A percentile compares a stretch with the other conserved stretches of the same genome.
phyloP scores from a whole-genome alignment of 805 yeast species.

The Teunomyces lycoperdinae region DNA sequence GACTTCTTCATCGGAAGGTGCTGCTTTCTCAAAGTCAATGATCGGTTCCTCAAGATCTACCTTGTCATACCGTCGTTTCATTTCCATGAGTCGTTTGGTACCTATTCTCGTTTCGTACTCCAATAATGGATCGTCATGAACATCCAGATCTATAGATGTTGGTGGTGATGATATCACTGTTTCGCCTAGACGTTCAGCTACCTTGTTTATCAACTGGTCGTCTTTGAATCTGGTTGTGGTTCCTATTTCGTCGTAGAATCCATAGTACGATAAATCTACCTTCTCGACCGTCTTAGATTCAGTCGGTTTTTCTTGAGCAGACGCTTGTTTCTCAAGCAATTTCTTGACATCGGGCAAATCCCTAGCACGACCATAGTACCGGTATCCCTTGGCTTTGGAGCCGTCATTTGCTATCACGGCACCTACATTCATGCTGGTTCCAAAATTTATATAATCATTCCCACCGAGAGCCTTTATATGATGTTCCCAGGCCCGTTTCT shows the following conservation, averaged over 20 bases:
- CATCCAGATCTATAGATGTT: not conserved
- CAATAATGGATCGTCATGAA: slow-evolving; percentile 18
- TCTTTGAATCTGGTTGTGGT: not conserved
- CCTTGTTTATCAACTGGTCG: slow-evolving; percentile 8
- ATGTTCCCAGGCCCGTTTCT: slow-evolving; percentile 75
- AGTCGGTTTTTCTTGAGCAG: slow-evolving; percentile 21
- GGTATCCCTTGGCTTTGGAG: slow-evolving; percentile 47
- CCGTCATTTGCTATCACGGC: slow-evolving; percentile 18
- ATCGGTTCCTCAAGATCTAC: slow-evolving; percentile 10
- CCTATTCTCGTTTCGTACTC: slow-evolving; percentile 26
- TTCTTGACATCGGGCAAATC: slow-evolving; percentile 68
- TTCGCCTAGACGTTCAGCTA: slow-evolving; percentile 12
- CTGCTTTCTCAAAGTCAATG: slow-evolving; percentile 17
- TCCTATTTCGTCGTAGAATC: slow-evolving; percentile 31
- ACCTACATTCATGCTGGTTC: slow-evolving; percentile 18
- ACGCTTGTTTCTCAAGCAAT: slow-evolving; percentile 14
- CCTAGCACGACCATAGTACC: slow-evolving; percentile 81
- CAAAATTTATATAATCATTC: slow-evolving; percentile 50
- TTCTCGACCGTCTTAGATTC: slow-evolving; percentile 6
- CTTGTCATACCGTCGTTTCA: slow-evolving; percentile 5
- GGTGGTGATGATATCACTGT: not conserved
- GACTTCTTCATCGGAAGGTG: slow-evolving; percentile 40
- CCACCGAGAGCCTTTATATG: slow-evolving; percentile 73
- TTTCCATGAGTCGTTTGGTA: slow-evolving; percentile 14
- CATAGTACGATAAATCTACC: slow-evolving; percentile 42